Evolutionary conservation across 2,329 filamentous ascomycete species (phyloP).

Genomic region (Aspergillus caelatus): DNA sequence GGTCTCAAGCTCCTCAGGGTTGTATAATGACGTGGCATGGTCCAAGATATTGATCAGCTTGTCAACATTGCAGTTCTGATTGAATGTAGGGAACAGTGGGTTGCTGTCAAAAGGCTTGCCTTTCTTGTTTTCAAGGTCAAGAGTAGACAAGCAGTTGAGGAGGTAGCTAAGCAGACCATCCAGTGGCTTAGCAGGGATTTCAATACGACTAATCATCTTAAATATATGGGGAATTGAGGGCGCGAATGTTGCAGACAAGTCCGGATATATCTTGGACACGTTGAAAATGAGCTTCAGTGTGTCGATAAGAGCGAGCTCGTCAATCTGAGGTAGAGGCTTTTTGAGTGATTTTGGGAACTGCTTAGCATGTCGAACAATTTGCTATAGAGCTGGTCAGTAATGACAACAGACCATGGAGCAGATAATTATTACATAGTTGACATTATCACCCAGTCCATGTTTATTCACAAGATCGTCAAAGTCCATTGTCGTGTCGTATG

Average conservation of each 20-base stretch:
- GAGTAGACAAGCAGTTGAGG: slow-evolving; percentile 78
- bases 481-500: slow-evolving; percentile 73
- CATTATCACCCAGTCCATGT: slow-evolving; percentile 66
- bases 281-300: slow-evolving; percentile 90
- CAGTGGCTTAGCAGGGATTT: slow-evolving; percentile 66
- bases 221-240: slow-evolving; percentile 70
- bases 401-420: neutral
- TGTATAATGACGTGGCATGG: slow-evolving; percentile 64
- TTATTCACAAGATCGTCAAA: slow-evolving; percentile 67
- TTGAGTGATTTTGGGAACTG: slow-evolving; percentile 50
- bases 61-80: slow-evolving; percentile 62
- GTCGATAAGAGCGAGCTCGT: slow-evolving; percentile 79
- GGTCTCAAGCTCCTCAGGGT: slow-evolving; percentile 71
- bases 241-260: slow-evolving; percentile 64
- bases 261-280: slow-evolving; percentile 72
- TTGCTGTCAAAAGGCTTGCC: slow-evolving; percentile 46
- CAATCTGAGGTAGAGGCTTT: slow-evolving; percentile 52
- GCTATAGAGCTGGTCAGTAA: slow-evolving; percentile 43
- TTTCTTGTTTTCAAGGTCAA: slow-evolving; percentile 66
- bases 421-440: slow-evolving; percentile 55
- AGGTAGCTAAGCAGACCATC: slow-evolving; percentile 72
- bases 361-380: slow-evolving; percentile 70
- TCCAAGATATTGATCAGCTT: slow-evolving; percentile 73
- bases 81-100: slow-evolving; percentile 68
- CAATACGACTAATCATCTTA: slow-evolving; percentile 65